These are phyloP conservation scores for Diaporthe ilicicola DNA, from an alignment of 2,329 filamentous ascomycete genomes.

Conservation along the genomic window DNA sequence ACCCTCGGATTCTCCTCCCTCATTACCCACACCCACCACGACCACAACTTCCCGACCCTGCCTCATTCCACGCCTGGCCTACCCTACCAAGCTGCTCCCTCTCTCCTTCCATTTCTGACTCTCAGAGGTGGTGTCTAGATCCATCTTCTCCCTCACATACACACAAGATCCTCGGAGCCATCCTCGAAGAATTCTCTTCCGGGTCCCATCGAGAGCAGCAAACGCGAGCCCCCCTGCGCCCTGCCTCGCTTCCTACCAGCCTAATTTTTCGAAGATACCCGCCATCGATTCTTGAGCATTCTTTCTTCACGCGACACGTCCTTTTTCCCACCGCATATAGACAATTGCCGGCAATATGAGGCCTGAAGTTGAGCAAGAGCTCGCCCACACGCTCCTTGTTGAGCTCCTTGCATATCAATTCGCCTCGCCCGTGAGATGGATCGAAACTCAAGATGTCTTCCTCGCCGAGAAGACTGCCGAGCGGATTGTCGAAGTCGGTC, in stretches of 20 bases:
- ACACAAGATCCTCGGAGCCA: background rate
- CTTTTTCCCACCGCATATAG: slow-evolving; percentile 31
- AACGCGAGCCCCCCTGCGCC: background rate
- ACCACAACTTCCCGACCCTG: slow-evolving; percentile 12
- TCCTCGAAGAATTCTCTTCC: slow-evolving; percentile 4
- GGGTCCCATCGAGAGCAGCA: slow-evolving; percentile 13
- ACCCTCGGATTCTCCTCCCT: slow-evolving; percentile 1
- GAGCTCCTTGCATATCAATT: slow-evolving; percentile 99
- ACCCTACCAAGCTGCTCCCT: background rate
- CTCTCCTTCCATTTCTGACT: slow-evolving; percentile 21
- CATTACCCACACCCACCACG: slow-evolving; percentile 16
- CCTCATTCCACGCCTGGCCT: background rate
- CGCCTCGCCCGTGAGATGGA: slow-evolving; percentile 98
- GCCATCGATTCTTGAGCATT: slow-evolving; percentile 31
- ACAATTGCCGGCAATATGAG: slow-evolving; percentile 71
- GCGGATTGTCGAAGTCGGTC: slow-evolving; percentile 96
- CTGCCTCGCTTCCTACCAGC: background rate
- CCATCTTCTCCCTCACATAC: background rate
- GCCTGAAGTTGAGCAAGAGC: slow-evolving; percentile 99
- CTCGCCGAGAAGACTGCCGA: slow-evolving; percentile 95
- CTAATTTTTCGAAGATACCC: slow-evolving; percentile 31
- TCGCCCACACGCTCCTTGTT: slow-evolving; percentile 96
- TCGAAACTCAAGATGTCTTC: slow-evolving; percentile 99
- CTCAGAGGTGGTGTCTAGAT: slow-evolving; percentile 12
- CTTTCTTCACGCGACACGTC: slow-evolving; percentile 6